Percentiles rank a stretch among this genome's conserved stretches.
Conservation (phyloP, 176 grass and related monocot species). For the Lolium rigidum region DNA sequence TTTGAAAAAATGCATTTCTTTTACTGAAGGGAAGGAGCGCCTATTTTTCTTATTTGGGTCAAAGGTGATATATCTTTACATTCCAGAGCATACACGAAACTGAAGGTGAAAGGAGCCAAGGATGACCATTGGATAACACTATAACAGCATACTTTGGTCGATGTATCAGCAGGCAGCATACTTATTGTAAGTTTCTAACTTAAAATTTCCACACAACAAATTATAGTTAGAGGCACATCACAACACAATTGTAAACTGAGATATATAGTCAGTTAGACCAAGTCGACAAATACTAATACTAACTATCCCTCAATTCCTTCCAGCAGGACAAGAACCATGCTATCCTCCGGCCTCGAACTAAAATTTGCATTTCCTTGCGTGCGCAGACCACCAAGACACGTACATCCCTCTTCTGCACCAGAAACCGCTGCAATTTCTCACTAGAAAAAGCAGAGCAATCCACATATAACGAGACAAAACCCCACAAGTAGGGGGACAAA, state of each 20-base stretch:
- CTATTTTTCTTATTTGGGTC: too few relatives aligned
- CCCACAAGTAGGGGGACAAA: constrained; percentile 36
- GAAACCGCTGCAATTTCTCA: not conserved
- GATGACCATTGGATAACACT: too few relatives aligned
- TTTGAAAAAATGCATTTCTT: too few relatives aligned
- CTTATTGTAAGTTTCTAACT: not conserved
- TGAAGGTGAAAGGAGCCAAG: too few relatives aligned
- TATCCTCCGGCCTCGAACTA: constrained; percentile 13
- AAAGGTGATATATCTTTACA: too few relatives aligned
- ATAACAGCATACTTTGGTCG: too few relatives aligned
- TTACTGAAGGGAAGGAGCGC: too few relatives aligned
- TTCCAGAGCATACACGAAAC: too few relatives aligned
- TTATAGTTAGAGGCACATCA: not conserved
- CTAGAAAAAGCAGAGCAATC: constrained; percentile 12
- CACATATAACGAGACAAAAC: constrained; percentile 36
- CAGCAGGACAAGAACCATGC: constrained; percentile 45
- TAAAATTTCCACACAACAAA: not conserved
- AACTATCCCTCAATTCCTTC: constrained; percentile 36
- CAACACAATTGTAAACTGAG: not conserved
- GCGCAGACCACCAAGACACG: constrained; percentile 28
- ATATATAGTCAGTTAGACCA: constrained; percentile 16
- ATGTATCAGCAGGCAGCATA: too few relatives aligned
- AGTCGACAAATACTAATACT: constrained; percentile 19
- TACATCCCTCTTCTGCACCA: constrained; percentile 4
- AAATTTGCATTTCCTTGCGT: constrained; percentile 28